These are phyloP conservation scores for Galerina marginata DNA, from an alignment of 768 basidiomycete genomes.

Conservation along the genomic window DNA sequence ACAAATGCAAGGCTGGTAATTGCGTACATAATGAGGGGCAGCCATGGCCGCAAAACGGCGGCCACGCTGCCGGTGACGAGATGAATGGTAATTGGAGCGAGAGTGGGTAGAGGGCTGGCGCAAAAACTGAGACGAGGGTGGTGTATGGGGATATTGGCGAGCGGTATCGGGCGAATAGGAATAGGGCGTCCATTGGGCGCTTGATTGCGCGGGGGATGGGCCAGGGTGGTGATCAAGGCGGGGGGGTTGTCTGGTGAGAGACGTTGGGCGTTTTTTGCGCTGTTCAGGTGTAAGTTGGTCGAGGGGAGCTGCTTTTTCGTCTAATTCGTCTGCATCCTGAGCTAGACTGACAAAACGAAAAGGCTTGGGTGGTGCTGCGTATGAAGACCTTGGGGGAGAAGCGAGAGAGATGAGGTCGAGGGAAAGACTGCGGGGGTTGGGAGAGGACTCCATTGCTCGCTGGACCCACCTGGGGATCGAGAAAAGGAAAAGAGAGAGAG, in stretches of 20 bases:
- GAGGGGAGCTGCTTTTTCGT: constrained; percentile 25
- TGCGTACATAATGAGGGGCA: constrained; percentile 78
- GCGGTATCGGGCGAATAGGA: constrained; percentile 15
- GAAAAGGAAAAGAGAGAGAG: constrained; percentile 24
- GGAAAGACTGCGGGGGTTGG: constrained; percentile 27
- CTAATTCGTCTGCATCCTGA: constrained; percentile 24
- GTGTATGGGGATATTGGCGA: constrained; percentile 15
- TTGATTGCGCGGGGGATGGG: constrained; percentile 22
- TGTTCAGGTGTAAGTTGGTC: constrained; percentile 11
- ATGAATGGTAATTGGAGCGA: constrained; percentile 20
- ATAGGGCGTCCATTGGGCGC: constrained; percentile 29
- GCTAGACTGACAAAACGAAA: constrained; percentile 26
- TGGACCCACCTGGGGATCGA: constrained; percentile 37
- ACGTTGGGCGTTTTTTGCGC: constrained; percentile 19
- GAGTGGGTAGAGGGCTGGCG: constrained; percentile 22
- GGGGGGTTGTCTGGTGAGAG: constrained; percentile 12
- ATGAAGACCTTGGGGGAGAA: constrained; percentile 19
- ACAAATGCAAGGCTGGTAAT: constrained; percentile 80
- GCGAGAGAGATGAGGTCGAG: constrained; percentile 37
- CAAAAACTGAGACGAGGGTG: constrained; percentile 14
- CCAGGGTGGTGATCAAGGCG: constrained; percentile 29
- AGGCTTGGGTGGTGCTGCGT: constrained; percentile 20
- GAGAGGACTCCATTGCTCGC: constrained; percentile 32
- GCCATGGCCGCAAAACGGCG: constrained; percentile 64
- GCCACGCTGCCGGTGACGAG: constrained; percentile 11